Conservation (phyloP, 305 asterid genomes). For the Fraxinus ornus region DNA sequence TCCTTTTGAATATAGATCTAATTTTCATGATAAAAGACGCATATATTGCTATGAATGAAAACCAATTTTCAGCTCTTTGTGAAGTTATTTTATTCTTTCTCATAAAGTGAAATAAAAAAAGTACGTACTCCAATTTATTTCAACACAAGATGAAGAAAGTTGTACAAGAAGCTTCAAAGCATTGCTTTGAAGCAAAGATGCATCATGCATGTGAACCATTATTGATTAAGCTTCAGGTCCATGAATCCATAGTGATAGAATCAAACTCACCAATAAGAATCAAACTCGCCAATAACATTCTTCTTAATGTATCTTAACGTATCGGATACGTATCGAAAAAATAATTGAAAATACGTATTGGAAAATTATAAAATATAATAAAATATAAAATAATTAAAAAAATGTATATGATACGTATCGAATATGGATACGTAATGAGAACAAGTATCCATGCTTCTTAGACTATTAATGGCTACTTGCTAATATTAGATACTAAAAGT, state of each 20-base stretch:
- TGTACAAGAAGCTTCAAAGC: background rate
- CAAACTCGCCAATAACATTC: background rate
- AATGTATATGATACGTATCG: background rate
- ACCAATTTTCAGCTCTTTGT: background rate
- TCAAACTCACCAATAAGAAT: background rate
- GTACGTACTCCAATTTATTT: background rate
- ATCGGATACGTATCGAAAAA: background rate
- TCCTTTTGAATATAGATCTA: background rate
- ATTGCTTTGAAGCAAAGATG: background rate
- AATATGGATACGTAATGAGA: background rate
- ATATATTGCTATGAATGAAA: background rate
- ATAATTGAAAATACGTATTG: no score
- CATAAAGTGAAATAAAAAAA: background rate
- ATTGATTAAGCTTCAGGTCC: background rate
- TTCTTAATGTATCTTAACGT: background rate
- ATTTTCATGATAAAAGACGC: no score
- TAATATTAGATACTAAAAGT: conserved; percentile 7
- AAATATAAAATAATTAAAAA: no score
- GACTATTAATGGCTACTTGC: background rate
- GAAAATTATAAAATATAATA: no score
- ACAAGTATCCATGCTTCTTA: background rate
- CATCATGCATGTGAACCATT: background rate
- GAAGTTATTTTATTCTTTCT: background rate
- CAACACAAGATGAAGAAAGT: background rate
- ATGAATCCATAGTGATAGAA: background rate